A percentile compares a stretch with the other conserved stretches of the same genome.
Conservation (phyloP, 2,329 filamentous ascomycete species). For the Tolypocladium ophioglossoides region DNA sequence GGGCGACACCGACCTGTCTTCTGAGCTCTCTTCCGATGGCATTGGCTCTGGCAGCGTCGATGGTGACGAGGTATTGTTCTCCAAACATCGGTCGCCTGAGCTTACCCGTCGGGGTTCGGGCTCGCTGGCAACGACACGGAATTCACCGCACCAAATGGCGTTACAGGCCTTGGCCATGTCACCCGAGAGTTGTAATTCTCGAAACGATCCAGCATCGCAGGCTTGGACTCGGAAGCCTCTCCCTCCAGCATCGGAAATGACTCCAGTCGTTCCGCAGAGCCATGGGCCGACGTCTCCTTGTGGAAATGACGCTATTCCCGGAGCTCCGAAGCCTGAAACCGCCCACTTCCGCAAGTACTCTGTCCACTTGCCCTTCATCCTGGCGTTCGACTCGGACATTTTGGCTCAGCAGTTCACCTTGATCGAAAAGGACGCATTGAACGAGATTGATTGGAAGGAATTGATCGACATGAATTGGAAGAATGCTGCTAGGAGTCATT, state of each 20-base stretch:
- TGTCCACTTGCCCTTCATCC: constrained; percentile 66
- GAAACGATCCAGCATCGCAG: neutral
- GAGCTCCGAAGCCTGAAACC: constrained; percentile 19
- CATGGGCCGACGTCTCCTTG: constrained; percentile 9
- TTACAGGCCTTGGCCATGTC: constrained; percentile 30
- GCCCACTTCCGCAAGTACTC: constrained; percentile 28
- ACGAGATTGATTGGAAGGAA: constrained; percentile 83
- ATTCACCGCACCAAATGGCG: constrained; percentile 36
- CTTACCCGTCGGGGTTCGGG: constrained; percentile 18
- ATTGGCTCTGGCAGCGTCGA: constrained; percentile 32
- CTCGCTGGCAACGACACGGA: constrained; percentile 8
- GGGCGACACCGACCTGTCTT: constrained; percentile 49
- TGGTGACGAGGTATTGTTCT: constrained; percentile 15
- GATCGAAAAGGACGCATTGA: constrained; percentile 76
- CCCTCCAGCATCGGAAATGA: constrained; percentile 35
- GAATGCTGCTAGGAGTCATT: constrained; percentile 51
- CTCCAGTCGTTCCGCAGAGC: constrained; percentile 30
- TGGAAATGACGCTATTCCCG: constrained; percentile 23
- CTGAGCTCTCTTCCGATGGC: constrained; percentile 47
- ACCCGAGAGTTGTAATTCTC: constrained; percentile 1
- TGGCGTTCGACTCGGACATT: constrained; percentile 69
- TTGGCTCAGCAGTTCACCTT: constrained; percentile 77
- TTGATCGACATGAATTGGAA: constrained; percentile 78
- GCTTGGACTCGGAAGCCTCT: constrained; percentile 11
- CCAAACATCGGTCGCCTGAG: constrained; percentile 15